These are phyloP conservation scores for Alternaria sp. DNA, from an alignment of 2,329 filamentous ascomycete species.

Conservation along the genomic window DNA sequence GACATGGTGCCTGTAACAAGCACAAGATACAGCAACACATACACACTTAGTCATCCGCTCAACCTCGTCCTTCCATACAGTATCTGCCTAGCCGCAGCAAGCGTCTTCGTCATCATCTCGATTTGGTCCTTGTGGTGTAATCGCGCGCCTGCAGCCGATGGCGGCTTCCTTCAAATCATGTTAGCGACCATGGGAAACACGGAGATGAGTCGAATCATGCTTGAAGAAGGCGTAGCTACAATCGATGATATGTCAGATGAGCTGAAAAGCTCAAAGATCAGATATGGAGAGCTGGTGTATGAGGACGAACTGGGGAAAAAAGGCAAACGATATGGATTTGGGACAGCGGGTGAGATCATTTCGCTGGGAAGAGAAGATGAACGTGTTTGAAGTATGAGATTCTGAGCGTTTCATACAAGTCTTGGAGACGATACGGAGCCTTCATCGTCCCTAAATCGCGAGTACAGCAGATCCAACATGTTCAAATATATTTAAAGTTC, in stretches of 20 bases:
- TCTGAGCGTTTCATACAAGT: not conserved
- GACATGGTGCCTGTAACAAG: not conserved
- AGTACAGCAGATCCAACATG: not conserved
- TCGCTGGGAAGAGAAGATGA: not conserved
- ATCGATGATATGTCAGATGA: not conserved
- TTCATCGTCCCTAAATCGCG: not conserved
- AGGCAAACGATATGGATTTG: not conserved
- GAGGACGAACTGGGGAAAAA: fast-evolving
- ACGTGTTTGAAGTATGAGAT: not conserved
- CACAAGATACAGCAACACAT: not conserved
- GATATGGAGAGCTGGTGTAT: not conserved
- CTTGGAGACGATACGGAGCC: not conserved
- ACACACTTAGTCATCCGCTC: not conserved
- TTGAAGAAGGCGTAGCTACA: not conserved
- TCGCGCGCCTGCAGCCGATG: not conserved
- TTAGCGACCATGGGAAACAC: not conserved
- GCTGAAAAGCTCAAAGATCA: not conserved
- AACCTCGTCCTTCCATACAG: not conserved
- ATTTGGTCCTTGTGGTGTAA: not conserved
- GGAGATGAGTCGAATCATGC: not conserved
- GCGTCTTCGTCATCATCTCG: not conserved
- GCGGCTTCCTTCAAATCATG: not conserved
- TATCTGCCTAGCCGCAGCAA: not conserved
- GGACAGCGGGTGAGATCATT: not conserved
- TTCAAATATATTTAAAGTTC: not conserved